A percentile compares a stretch with the other conserved stretches of the same genome.
Conservation (phyloP, 2,329 filamentous ascomycete genomes). For the Talaromyces rugulosus region DNA sequence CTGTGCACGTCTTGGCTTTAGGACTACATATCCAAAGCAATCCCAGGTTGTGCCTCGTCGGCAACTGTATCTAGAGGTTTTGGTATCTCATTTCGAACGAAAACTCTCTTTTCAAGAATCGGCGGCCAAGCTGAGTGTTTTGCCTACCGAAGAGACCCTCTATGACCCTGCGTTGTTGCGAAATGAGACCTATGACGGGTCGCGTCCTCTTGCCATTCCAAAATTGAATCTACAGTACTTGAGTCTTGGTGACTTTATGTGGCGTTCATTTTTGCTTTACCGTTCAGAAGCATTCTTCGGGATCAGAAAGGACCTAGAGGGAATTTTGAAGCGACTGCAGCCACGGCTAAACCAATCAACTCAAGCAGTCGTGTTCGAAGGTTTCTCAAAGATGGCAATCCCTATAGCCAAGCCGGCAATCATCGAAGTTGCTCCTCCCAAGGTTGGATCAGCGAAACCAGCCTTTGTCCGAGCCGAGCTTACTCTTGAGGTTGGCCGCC, state of each 20-base stretch:
- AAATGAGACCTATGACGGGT: constrained; percentile 84
- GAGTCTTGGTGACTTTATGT: constrained; percentile 93
- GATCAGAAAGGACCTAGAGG: constrained; percentile 85
- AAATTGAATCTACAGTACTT: constrained; percentile 96
- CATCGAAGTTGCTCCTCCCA: constrained; percentile 75
- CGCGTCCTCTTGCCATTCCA: constrained; percentile 79
- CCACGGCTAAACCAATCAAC: constrained; percentile 63
- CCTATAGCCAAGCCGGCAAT: constrained; percentile 82
- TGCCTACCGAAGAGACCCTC: constrained; percentile 77
- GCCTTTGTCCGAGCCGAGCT: constrained; percentile 84
- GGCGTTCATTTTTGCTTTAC: constrained; percentile 85
- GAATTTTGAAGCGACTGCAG: constrained; percentile 71
- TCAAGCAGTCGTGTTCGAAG: constrained; percentile 67
- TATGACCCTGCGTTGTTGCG: constrained; percentile 76
- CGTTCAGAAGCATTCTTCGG: constrained; percentile 90
- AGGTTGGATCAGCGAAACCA: constrained; percentile 79
- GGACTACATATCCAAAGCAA: constrained; percentile 74
- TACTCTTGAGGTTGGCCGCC: constrained; percentile 71
- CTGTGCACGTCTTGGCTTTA: constrained; percentile 67
- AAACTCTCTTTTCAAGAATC: constrained; percentile 78
- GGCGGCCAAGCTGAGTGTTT: constrained; percentile 63
- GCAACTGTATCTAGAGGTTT: constrained; percentile 55
- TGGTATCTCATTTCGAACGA: constrained; percentile 72
- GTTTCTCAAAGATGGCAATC: constrained; percentile 88
- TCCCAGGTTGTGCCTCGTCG: constrained; percentile 61